phyloP scores from a whole-genome alignment of 1,139 yeast genomes.

The Hansenula lynferdii region DNA sequence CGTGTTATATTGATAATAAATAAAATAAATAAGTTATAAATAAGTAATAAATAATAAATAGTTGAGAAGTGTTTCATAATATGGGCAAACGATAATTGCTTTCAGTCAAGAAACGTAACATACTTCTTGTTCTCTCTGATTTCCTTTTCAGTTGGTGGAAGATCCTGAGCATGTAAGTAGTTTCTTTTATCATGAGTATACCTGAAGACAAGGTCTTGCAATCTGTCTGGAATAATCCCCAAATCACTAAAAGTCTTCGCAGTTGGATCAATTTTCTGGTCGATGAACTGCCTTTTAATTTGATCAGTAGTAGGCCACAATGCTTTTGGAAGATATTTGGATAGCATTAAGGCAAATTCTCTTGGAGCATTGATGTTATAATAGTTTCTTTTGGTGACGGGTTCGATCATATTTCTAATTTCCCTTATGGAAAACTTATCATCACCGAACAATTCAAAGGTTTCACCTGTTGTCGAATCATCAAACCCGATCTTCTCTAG shows the following conservation, averaged over 20 bases:
- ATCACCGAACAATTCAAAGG: slow-evolving; percentile 71
- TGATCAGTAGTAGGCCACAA: slow-evolving; percentile 74
- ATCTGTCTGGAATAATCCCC: slow-evolving; percentile 64
- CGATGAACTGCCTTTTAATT: slow-evolving; percentile 67
- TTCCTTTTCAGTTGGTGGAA: slow-evolving; percentile 23
- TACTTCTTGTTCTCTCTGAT: slow-evolving; percentile 13
- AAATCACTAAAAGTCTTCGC: slow-evolving; percentile 70
- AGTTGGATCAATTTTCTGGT: slow-evolving; percentile 57
- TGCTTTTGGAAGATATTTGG: slow-evolving; percentile 49
- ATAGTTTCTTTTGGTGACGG: slow-evolving; percentile 43
- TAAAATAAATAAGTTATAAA: too few species aligned
- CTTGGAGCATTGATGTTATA: slow-evolving; percentile 49
- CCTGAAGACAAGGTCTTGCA: slow-evolving; percentile 65
- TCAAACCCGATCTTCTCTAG: slow-evolving; percentile 77
- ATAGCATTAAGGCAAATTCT: slow-evolving; percentile 37
- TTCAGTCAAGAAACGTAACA: slow-evolving; percentile 12
- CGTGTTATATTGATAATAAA: too few species aligned
- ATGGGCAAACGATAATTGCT: too few species aligned
- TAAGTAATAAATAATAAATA: neutral
- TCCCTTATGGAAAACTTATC: slow-evolving; percentile 60
- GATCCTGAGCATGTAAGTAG: slow-evolving; percentile 23
- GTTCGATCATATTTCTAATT: slow-evolving; percentile 65
- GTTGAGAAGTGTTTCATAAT: too few species aligned
- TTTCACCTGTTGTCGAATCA: slow-evolving; percentile 74
- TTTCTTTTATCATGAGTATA: slow-evolving; percentile 31